Evolutionary conservation across 2,329 filamentous ascomycete species (phyloP).

Genomic region (Cladosporium phlei): DNA sequence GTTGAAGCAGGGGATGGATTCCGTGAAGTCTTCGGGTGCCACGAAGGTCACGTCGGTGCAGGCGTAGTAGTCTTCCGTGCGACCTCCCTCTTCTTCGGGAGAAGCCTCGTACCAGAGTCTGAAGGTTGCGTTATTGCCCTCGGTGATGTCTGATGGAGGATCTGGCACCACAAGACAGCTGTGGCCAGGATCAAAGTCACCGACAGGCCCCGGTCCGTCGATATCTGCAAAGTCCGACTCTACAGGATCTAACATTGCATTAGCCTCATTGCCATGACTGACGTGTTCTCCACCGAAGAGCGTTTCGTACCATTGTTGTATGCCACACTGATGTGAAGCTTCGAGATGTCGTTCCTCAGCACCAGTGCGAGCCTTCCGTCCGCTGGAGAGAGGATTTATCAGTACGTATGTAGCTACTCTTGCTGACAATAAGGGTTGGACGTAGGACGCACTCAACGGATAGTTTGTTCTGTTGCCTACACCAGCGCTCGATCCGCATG

Average conservation of each 20-base stretch:
- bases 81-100: slow-evolving; percentile 34
- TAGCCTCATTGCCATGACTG: slow-evolving; percentile 15
- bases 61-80: slow-evolving; percentile 42
- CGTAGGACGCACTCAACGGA: slow-evolving; percentile 46
- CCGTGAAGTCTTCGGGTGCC: slow-evolving; percentile 35
- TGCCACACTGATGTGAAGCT: slow-evolving; percentile 51
- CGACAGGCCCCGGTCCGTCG: slow-evolving; percentile 31
- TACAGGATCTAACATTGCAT: slow-evolving; percentile 35
- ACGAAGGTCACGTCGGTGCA: slow-evolving; percentile 46
- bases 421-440: background rate
- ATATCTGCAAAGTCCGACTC: slow-evolving; percentile 35
- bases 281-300: slow-evolving; percentile 18
- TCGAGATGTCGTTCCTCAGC: slow-evolving; percentile 54
- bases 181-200: slow-evolving; percentile 31
- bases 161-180: slow-evolving; percentile 27
- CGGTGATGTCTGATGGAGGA: slow-evolving; percentile 29
- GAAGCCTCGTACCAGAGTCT: slow-evolving; percentile 39
- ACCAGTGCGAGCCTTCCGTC: slow-evolving; percentile 53
- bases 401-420: background rate
- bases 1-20: slow-evolving; percentile 45
- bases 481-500: slow-evolving; percentile 51
- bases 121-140: slow-evolving; percentile 43
- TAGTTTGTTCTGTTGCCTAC: slow-evolving; percentile 52
- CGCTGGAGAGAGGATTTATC: slow-evolving; percentile 32
- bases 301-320: slow-evolving; percentile 44